Conservation (phyloP, 805 yeast species). For the Wickerhamomyces ciferrii region DNA sequence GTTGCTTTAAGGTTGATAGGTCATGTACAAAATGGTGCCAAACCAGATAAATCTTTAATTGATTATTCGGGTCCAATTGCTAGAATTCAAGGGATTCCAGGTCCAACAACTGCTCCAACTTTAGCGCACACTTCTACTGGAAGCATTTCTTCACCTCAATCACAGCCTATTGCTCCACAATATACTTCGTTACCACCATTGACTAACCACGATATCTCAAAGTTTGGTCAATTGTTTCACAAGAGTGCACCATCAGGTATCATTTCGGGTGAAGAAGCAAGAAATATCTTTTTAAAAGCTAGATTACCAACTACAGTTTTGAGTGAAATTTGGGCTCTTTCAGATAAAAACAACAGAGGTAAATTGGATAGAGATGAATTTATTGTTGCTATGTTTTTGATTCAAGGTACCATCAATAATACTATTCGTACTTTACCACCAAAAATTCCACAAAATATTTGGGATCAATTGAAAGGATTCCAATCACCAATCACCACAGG, state of each 20-base stretch:
- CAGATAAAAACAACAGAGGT: slow-evolving; percentile 74
- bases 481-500: slow-evolving; percentile 15
- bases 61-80: slow-evolving; percentile 63
- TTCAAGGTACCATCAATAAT: slow-evolving; percentile 74
- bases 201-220: slow-evolving; percentile 50
- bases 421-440: slow-evolving; percentile 53
- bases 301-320: slow-evolving; percentile 70
- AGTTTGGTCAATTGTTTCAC: slow-evolving; percentile 68
- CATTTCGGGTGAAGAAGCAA: slow-evolving; percentile 78
- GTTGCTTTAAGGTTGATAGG: slow-evolving; percentile 88
- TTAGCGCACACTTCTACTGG: slow-evolving; percentile 19
- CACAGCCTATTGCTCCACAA: slow-evolving; percentile 22
- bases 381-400: slow-evolving; percentile 90
- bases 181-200: slow-evolving; percentile 43
- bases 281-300: slow-evolving; percentile 84
- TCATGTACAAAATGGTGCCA: slow-evolving; percentile 71
- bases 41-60: slow-evolving; percentile 48
- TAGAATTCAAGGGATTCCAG: slow-evolving; percentile 35
- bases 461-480: slow-evolving; percentile 28
- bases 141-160: slow-evolving; percentile 29
- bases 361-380: slow-evolving; percentile 70
- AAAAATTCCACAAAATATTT: slow-evolving; percentile 35
- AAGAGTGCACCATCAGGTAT: slow-evolving; percentile 53
- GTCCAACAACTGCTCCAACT: slow-evolving; percentile 4
- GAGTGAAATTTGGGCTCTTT: slow-evolving; percentile 86